Evolutionary conservation across 2,329 filamentous ascomycete species (phyloP).

Genomic region (Cyclaneusma minus): DNA sequence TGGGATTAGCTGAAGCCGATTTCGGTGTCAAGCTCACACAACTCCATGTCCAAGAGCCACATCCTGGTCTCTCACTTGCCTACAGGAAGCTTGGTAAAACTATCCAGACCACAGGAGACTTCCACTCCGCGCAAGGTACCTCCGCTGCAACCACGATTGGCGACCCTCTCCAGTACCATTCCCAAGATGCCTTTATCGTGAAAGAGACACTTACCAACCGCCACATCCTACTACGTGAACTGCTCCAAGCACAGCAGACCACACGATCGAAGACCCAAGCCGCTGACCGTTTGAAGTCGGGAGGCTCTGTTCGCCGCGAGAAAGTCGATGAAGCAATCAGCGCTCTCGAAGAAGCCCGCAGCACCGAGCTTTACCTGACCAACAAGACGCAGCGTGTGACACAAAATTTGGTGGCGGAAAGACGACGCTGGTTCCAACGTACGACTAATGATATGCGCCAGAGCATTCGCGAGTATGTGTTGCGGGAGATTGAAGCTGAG

Average conservation of each 20-base stretch:
- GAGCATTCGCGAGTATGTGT: constrained; percentile 79
- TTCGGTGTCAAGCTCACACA: constrained; percentile 79
- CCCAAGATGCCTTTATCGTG: constrained; percentile 89
- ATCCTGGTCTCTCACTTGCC: constrained; percentile 72
- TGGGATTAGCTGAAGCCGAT: constrained; percentile 84
- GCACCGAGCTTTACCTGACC: constrained; percentile 64
- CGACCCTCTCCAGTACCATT: constrained; percentile 89
- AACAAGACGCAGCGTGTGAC: constrained; percentile 85
- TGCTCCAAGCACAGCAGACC: constrained; percentile 76
- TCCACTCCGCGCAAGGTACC: constrained; percentile 89
- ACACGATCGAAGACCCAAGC: constrained; percentile 72
- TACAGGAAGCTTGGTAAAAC: constrained; percentile 92
- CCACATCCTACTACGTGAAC: constrained; percentile 86
- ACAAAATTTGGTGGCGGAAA: constrained; percentile 73
- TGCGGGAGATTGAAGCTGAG: constrained; percentile 92
- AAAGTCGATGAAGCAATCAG: constrained; percentile 98
- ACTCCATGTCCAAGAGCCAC: constrained; percentile 82
- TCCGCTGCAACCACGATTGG: constrained; percentile 90
- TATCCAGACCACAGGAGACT: constrained; percentile 87
- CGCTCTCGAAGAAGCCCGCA: constrained; percentile 73
- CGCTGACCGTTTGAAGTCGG: constrained; percentile 76
- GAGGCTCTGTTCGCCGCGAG: constrained; percentile 74
- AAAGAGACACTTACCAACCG: constrained; percentile 97
- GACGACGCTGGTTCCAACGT: constrained; percentile 77
- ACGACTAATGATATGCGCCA: constrained; percentile 72